phyloP scores from a whole-genome alignment of 2,329 filamentous ascomycete species.

The Neonectria sp. region DNA sequence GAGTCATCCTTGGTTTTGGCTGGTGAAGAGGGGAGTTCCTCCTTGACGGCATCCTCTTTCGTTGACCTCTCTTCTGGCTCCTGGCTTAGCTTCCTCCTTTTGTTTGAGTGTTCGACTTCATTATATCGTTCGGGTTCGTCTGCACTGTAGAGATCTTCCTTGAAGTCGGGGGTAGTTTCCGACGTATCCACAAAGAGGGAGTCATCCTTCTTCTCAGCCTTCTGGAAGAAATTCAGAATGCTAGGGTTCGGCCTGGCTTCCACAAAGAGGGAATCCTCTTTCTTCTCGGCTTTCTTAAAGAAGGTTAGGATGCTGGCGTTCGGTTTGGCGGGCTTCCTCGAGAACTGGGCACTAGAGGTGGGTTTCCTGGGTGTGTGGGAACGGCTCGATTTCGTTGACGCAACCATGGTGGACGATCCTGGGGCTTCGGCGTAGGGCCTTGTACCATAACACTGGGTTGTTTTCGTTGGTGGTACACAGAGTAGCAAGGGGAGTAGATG shows the following conservation, averaged over 20 bases:
- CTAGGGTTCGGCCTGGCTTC: slow-evolving; percentile 68
- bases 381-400: slow-evolving; percentile 52
- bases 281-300: slow-evolving; percentile 78
- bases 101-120: slow-evolving; percentile 52
- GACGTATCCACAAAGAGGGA: slow-evolving; percentile 65
- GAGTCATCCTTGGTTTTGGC: slow-evolving; percentile 49
- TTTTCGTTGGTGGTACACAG: not conserved
- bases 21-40: slow-evolving; percentile 48
- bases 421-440: not conserved
- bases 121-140: slow-evolving; percentile 50
- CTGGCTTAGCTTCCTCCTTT: slow-evolving; percentile 49
- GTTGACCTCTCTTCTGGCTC: slow-evolving; percentile 32
- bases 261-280: slow-evolving; percentile 72
- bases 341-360: slow-evolving; percentile 35
- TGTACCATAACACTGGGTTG: not conserved
- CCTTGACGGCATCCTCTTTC: slow-evolving; percentile 19
- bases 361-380: slow-evolving; percentile 53
- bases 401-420: slow-evolving; percentile 50
- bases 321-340: slow-evolving; percentile 57
- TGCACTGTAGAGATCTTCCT: slow-evolving; percentile 48
- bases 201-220: slow-evolving; percentile 72
- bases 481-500: not conserved
- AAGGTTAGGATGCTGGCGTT: slow-evolving; percentile 82
- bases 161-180: slow-evolving; percentile 38
- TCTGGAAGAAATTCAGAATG: slow-evolving; percentile 83